Evolutionary conservation across 2,329 filamentous ascomycete genomes (phyloP).

Genomic region (Fusarium piperis): DNA sequence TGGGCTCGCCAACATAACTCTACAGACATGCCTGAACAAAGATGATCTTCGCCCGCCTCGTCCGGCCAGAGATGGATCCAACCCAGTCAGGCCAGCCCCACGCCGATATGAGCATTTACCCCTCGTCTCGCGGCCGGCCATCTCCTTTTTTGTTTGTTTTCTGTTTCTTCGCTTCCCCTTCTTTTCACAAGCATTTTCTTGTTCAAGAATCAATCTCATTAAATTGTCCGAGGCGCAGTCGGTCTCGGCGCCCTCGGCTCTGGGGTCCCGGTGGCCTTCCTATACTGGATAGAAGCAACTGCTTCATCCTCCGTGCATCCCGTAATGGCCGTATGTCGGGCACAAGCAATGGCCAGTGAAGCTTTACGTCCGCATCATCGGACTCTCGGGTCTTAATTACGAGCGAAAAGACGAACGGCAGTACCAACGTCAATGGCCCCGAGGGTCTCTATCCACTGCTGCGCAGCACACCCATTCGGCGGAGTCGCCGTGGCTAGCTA

Average conservation of each 20-base stretch:
- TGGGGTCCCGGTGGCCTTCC: slow-evolving; percentile 20
- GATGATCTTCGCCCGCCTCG: slow-evolving; percentile 27
- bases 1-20: not conserved
- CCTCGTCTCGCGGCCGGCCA: not conserved
- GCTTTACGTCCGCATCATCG: slow-evolving; percentile 31
- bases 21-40: slow-evolving; percentile 17
- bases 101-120: slow-evolving; percentile 11
- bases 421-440: not conserved
- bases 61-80: slow-evolving; percentile 14
- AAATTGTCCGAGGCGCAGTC: slow-evolving; percentile 1
- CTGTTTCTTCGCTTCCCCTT: not conserved
- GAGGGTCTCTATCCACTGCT: slow-evolving; percentile 3
- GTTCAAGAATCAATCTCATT: not conserved
- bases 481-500: slow-evolving; percentile 26
- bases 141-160: not conserved
- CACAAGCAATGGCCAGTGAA: slow-evolving; percentile 3
- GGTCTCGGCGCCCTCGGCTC: not conserved
- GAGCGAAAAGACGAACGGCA: slow-evolving; percentile 31
- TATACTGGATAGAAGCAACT: slow-evolving; percentile 18
- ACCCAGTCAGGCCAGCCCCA: slow-evolving; percentile 20
- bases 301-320: slow-evolving; percentile 20
- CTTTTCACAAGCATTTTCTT: not conserved
- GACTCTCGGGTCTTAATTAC: slow-evolving; percentile 37
- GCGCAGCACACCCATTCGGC: slow-evolving; percentile 18
- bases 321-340: slow-evolving; percentile 8